Evolutionary conservation across 2,329 filamentous ascomycete species (phyloP).

Genomic region (Pseudogymnoascus sp.): DNA sequence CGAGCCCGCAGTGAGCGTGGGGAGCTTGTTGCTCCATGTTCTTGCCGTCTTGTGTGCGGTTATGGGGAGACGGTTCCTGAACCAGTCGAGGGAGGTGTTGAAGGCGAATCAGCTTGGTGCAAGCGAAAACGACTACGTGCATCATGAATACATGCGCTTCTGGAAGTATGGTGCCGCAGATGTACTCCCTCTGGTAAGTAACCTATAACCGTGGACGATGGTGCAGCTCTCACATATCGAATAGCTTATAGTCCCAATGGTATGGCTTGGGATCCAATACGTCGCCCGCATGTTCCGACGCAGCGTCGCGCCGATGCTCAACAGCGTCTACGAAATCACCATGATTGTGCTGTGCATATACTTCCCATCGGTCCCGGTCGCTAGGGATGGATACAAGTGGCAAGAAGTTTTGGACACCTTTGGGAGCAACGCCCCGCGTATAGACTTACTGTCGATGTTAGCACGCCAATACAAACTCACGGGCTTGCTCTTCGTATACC

Average conservation of each 20-base stretch:
- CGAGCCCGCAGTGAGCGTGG: neutral
- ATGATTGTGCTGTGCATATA: conserved; percentile 3
- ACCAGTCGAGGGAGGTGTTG: neutral
- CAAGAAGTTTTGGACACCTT: neutral
- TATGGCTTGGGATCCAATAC: neutral
- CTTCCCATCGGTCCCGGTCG: neutral
- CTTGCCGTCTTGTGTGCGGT: neutral
- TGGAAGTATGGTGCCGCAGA: neutral
- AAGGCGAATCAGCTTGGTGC: neutral
- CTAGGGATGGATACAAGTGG: conserved; percentile 1
- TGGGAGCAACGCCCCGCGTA: neutral
- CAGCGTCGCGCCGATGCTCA: neutral
- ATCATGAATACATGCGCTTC: neutral
- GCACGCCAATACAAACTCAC: neutral
- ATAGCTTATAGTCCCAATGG: neutral
- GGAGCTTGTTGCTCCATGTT: neutral
- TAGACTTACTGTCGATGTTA: neutral
- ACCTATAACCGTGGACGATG: neutral
- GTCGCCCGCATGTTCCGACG: neutral
- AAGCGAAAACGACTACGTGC: neutral
- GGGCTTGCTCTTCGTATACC: neutral
- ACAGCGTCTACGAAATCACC: conserved; percentile 1
- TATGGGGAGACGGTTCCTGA: neutral
- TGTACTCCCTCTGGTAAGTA: neutral
- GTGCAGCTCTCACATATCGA: neutral